Evolutionary conservation across 352 stramenopile species (phyloP).

Genomic region (Aphanomyces invadans): DNA sequence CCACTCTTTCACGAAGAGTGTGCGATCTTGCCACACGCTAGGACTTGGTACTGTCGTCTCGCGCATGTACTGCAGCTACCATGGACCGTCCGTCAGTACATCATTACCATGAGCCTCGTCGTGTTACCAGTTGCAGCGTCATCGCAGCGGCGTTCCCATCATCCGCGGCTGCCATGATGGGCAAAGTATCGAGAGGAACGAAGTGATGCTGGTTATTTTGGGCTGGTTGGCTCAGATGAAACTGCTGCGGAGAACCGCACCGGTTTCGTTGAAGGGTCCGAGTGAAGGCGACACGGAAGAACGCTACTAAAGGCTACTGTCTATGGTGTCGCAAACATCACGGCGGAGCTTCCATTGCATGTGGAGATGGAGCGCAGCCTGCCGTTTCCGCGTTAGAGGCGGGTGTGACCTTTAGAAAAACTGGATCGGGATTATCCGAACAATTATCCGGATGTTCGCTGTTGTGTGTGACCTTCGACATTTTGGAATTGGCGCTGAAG

Average conservation of each 20-base stretch:
- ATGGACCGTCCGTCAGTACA: too few species aligned
- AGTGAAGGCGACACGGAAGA: too few species aligned
- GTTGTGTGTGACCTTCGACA: constrained; percentile 5
- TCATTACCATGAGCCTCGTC: background rate
- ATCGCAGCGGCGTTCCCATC: background rate
- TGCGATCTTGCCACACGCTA: constrained; percentile 46
- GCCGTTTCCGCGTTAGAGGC: too few species aligned
- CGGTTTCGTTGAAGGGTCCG: background rate
- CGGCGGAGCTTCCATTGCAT: too few species aligned
- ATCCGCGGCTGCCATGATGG: background rate
- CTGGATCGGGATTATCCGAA: constrained; percentile 3
- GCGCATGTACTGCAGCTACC: constrained; percentile 4
- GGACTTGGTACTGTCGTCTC: background rate
- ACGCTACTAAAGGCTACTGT: too few species aligned
- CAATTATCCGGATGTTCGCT: background rate
- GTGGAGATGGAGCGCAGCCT: too few species aligned
- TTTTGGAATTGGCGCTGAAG: background rate
- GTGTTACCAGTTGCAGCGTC: background rate
- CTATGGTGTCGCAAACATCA: too few species aligned
- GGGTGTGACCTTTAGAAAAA: constrained; percentile 5
- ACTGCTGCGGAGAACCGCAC: background rate
- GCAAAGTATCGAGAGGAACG: background rate
- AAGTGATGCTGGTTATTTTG: background rate
- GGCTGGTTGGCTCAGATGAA: background rate
- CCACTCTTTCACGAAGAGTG: constrained; percentile 65